Percentiles rank a stretch among this genome's conserved stretches.
Evolutionary conservation across 441 rosid species (phyloP).

Genomic region (Mallotus japonicus): DNA sequence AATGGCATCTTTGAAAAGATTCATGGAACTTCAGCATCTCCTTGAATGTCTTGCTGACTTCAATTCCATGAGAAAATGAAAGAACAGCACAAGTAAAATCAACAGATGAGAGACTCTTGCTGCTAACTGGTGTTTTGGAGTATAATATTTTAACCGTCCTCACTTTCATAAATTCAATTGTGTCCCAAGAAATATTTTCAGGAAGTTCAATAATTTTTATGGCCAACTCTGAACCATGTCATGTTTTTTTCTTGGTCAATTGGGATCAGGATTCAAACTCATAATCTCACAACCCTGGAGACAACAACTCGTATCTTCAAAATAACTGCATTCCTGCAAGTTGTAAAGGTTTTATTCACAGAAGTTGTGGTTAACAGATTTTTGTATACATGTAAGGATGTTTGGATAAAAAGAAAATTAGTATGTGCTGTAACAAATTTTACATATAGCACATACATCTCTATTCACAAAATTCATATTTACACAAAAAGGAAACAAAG

Average conservation of each 20-base stretch:
- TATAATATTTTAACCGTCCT: background rate
- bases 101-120: background rate
- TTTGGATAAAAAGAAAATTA: background rate
- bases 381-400: background rate
- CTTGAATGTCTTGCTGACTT: conserved; percentile 5
- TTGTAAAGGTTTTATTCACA: background rate
- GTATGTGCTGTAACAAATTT: background rate
- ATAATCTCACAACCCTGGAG: too few species aligned
- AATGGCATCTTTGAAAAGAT: conserved; percentile 41
- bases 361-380: background rate
- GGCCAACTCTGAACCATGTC: too few species aligned
- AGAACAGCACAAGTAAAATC: background rate
- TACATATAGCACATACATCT: too few species aligned
- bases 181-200: background rate
- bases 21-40: conserved; percentile 16
- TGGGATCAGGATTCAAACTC: too few species aligned
- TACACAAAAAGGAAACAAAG: conserved; percentile 15
- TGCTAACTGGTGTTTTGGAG: background rate
- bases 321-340: background rate
- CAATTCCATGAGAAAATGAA: background rate
- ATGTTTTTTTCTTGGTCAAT: too few species aligned
- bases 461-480: conserved; percentile 15
- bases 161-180: background rate
- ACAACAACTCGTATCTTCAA: too few species aligned
- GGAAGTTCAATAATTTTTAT: background rate